Percentiles rank a stretch among this genome's conserved stretches.
Evolutionary conservation across 2,329 filamentous ascomycete genomes (phyloP).

Genomic region (Colletotrichum endophyticum): DNA sequence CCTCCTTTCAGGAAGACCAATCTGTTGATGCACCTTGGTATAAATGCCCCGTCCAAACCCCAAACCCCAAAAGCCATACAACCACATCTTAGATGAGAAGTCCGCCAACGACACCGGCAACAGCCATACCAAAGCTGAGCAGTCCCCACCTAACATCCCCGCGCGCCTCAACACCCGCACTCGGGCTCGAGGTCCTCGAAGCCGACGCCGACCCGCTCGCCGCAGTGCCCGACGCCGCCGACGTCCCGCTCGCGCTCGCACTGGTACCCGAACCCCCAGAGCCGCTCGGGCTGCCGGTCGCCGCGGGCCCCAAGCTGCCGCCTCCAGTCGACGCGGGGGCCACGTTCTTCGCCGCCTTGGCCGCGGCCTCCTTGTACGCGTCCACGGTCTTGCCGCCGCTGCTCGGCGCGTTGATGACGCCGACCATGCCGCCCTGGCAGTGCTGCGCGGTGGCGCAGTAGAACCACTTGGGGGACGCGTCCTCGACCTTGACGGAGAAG

Average conservation of each 20-base stretch:
- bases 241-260: background rate
- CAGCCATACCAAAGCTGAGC: conserved; percentile 11
- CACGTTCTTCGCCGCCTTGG: conserved; percentile 12
- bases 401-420: conserved; percentile 36
- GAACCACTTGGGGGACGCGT: conserved; percentile 65
- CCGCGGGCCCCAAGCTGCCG: conserved; percentile 10
- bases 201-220: background rate
- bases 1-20: background rate
- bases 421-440: conserved; percentile 66
- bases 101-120: conserved; percentile 13
- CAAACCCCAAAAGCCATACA: background rate
- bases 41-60: background rate
- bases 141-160: conserved; percentile 16
- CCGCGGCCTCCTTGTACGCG: conserved; percentile 2
- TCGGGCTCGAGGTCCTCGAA: background rate
- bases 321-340: conserved; percentile 13
- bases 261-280: background rate
- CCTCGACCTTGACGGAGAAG: conserved; percentile 30
- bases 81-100: conserved; percentile 3
- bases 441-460: conserved; percentile 66
- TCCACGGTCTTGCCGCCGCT: background rate
- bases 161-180: conserved; percentile 11
- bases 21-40: conserved; percentile 4
- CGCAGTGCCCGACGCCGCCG: background rate
- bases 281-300: background rate